phyloP scores from a whole-genome alignment of 768 basidiomycete species.

The Mycena vitilis region DNA sequence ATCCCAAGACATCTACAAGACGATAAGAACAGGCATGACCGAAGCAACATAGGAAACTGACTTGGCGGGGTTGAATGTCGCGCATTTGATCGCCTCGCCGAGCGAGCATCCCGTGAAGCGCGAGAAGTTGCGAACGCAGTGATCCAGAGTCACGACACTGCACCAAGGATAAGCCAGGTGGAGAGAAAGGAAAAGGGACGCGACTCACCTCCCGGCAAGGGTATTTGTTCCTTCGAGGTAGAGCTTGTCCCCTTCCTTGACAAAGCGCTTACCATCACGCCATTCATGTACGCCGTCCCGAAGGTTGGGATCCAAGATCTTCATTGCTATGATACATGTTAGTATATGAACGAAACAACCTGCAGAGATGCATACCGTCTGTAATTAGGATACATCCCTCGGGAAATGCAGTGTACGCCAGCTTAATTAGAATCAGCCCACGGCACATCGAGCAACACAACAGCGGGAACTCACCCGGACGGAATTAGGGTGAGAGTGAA shows the following conservation, averaged over 20 bases:
- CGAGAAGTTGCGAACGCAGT: slow-evolving; percentile 85
- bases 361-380: slow-evolving; percentile 66
- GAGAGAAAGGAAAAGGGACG: no score
- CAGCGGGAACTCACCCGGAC: slow-evolving; percentile 69
- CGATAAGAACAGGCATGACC: slow-evolving; percentile 4
- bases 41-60: slow-evolving; percentile 45
- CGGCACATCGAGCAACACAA: background rate
- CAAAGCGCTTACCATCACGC: slow-evolving; percentile 84
- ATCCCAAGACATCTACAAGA: slow-evolving; percentile 77
- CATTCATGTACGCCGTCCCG: slow-evolving; percentile 89
- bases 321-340: slow-evolving; percentile 68
- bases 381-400: slow-evolving; percentile 92
- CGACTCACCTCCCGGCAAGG: slow-evolving; percentile 82
- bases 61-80: slow-evolving; percentile 88
- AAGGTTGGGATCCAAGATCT: slow-evolving; percentile 86
- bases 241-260: slow-evolving; percentile 84
- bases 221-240: slow-evolving; percentile 89
- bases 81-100: slow-evolving; percentile 86
- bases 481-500: slow-evolving; percentile 92
- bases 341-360: background rate
- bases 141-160: background rate
- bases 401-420: slow-evolving; percentile 86
- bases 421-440: slow-evolving; percentile 49
- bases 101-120: slow-evolving; percentile 87
- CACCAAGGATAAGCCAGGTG: no score